A percentile compares a stretch with the other conserved stretches of the same genome.
These are phyloP conservation scores for Paxillus rubicundulus DNA, from an alignment of 768 basidiomycete species.

Conservation along the genomic window DNA sequence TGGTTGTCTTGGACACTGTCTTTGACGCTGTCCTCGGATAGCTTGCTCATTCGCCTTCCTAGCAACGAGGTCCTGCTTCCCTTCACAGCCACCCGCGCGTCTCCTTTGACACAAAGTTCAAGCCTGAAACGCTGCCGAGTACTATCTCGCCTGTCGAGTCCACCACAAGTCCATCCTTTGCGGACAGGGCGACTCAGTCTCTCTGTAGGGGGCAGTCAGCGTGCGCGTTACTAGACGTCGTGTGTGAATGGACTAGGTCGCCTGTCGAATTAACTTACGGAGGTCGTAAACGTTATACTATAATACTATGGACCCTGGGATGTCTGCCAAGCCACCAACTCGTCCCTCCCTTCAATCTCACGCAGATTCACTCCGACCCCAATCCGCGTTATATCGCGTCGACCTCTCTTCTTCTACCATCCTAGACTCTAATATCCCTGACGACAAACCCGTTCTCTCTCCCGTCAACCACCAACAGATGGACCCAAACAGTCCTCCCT, in stretches of 20 bases:
- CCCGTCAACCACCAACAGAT: slow-evolving; percentile 21
- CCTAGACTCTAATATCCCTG: not conserved
- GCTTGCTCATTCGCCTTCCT: not conserved
- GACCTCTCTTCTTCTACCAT: slow-evolving; percentile 12
- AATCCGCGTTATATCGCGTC: slow-evolving; percentile 23
- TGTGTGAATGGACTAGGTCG: slow-evolving; percentile 25
- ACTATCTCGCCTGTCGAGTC: not conserved
- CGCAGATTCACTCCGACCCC: slow-evolving; percentile 13
- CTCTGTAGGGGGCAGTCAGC: slow-evolving; percentile 7
- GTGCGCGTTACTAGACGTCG: slow-evolving; percentile 19
- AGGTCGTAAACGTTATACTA: slow-evolving; percentile 5
- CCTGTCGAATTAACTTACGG: slow-evolving; percentile 6
- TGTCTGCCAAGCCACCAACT: slow-evolving; percentile 35
- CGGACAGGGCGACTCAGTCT: not conserved
- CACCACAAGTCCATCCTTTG: not conserved
- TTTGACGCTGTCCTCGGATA: not conserved
- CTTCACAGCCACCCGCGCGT: slow-evolving; percentile 1
- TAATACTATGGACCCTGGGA: slow-evolving; percentile 32
- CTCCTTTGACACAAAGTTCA: not conserved
- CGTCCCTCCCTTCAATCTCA: slow-evolving; percentile 36
- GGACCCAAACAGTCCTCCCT: slow-evolving; percentile 18
- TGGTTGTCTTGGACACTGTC: not conserved
- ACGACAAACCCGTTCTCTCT: slow-evolving; percentile 2
- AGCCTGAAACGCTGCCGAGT: not conserved
- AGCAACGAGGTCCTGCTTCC: not conserved